Percentiles rank a stretch among this genome's conserved stretches.
These are phyloP conservation scores for Phalaenopsis equestris DNA, from an alignment of 106 monocot species.

Conservation along the genomic window DNA sequence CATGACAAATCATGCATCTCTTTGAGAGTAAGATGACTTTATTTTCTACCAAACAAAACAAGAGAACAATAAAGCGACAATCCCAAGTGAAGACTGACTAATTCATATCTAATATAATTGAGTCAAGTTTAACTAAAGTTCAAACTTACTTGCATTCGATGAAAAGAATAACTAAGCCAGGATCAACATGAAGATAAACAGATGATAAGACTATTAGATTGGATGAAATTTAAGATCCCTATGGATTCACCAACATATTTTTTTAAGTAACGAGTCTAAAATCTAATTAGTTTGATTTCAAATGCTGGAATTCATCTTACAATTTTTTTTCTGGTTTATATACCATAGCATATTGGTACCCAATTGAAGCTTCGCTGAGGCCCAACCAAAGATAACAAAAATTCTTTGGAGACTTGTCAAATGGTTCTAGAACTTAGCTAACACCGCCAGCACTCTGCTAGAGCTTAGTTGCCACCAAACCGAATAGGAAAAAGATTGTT, in stretches of 20 bases:
- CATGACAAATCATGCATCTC: background rate
- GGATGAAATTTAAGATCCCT: background rate
- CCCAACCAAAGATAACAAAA: background rate
- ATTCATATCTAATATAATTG: background rate
- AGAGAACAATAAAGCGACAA: background rate
- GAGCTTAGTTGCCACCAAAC: background rate
- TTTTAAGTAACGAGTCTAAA: background rate
- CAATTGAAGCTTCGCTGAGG: background rate
- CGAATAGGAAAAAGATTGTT: background rate
- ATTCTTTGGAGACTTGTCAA: background rate
- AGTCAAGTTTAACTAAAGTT: background rate
- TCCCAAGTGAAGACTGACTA: background rate
- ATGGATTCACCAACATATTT: background rate
- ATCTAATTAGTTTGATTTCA: background rate
- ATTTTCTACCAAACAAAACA: too few relatives aligned
- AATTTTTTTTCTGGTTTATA: background rate
- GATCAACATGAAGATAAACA: background rate
- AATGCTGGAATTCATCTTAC: background rate
- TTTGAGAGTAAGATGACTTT: too few relatives aligned
- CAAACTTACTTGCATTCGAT: background rate
- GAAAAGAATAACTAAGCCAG: background rate
- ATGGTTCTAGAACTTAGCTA: too few relatives aligned
- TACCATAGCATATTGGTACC: background rate
- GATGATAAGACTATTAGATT: background rate
- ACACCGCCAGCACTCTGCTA: background rate